Evolutionary conservation across 805 yeast species (phyloP).

Genomic region (Saccharomycopsis sp.): DNA sequence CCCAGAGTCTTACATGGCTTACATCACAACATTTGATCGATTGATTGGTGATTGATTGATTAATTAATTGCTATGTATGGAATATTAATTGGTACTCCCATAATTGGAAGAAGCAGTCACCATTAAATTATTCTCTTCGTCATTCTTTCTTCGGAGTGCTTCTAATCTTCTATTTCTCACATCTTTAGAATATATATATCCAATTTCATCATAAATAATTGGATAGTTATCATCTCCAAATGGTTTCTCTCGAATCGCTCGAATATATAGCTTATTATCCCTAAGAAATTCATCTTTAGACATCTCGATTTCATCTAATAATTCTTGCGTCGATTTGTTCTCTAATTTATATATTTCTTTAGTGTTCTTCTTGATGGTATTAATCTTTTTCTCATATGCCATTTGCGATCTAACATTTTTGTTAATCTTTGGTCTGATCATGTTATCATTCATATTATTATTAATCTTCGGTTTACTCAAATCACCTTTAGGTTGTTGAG

Average conservation of each 20-base stretch:
- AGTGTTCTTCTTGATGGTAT: conserved; percentile 13
- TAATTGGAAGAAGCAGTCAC: too few relatives aligned
- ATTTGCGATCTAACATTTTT: conserved; percentile 14
- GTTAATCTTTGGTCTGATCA: neutral
- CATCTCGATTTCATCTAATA: conserved; percentile 6
- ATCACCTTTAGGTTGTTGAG: neutral
- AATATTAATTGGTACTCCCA: too few relatives aligned
- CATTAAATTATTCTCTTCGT: too few relatives aligned
- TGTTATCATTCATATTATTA: neutral
- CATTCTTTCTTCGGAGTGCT: conserved; percentile 21
- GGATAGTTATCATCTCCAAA: conserved; percentile 38
- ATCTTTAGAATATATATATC: conserved; percentile 25
- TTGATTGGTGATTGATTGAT: neutral
- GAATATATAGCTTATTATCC: conserved; percentile 32
- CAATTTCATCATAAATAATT: conserved; percentile 29
- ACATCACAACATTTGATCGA: too few relatives aligned
- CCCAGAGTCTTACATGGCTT: too few relatives aligned
- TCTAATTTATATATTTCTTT: conserved; percentile 12
- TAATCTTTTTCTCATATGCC: conserved; percentile 15
- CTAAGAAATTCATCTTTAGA: conserved; percentile 27
- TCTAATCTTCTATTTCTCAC: conserved; percentile 26
- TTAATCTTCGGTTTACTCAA: too few relatives aligned
- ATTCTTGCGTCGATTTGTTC: conserved; percentile 4
- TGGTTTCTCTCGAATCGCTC: conserved; percentile 31
- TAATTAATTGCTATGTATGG: conserved; percentile 1